Percentiles rank a stretch among this genome's conserved stretches.
Evolutionary conservation across 768 basidiomycete genomes (phyloP).

Genomic region (Mycena galericulata): DNA sequence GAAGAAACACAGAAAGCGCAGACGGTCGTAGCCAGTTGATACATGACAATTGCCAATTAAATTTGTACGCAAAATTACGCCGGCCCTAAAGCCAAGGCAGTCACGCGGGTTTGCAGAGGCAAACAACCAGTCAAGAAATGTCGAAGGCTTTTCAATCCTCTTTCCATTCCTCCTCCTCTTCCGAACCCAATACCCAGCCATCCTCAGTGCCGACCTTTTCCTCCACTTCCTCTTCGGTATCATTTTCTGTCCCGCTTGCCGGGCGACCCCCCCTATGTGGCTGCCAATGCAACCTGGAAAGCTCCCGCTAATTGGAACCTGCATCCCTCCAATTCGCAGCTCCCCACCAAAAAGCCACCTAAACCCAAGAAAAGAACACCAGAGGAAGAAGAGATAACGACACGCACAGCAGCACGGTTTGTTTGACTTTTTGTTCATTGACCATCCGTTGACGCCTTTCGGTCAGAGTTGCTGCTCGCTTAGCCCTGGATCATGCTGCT

Average conservation of each 20-base stretch:
- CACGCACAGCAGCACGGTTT: slow-evolving; percentile 63
- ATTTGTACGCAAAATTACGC: slow-evolving; percentile 36
- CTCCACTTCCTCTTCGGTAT: slow-evolving; percentile 13
- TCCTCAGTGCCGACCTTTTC: background rate
- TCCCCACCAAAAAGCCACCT: slow-evolving; percentile 37
- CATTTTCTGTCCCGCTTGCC: slow-evolving; percentile 11
- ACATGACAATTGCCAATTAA: too few species aligned
- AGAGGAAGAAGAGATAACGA: slow-evolving; percentile 65
- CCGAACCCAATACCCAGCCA: slow-evolving; percentile 30
- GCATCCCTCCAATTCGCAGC: slow-evolving; percentile 10
- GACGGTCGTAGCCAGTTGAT: slow-evolving; percentile 15
- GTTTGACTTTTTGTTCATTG: slow-evolving; percentile 28
- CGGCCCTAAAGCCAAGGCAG: slow-evolving; percentile 52
- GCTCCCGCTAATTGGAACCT: slow-evolving; percentile 24
- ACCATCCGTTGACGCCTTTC: slow-evolving; percentile 2
- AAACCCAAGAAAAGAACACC: slow-evolving; percentile 53
- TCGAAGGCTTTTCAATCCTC: slow-evolving; percentile 52
- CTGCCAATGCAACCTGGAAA: slow-evolving; percentile 24
- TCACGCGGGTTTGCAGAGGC: slow-evolving; percentile 44
- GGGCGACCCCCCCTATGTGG: slow-evolving; percentile 13
- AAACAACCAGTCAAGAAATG: slow-evolving; percentile 57
- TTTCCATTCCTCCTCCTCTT: slow-evolving; percentile 42
- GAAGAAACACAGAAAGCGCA: slow-evolving; percentile 20
- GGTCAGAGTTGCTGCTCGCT: slow-evolving; percentile 63
- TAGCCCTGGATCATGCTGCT: slow-evolving; percentile 72